Base-by-base conservation (phyloP, 345 rosid species). In the thale cress (Arabidopsis thaliana) region DNA sequence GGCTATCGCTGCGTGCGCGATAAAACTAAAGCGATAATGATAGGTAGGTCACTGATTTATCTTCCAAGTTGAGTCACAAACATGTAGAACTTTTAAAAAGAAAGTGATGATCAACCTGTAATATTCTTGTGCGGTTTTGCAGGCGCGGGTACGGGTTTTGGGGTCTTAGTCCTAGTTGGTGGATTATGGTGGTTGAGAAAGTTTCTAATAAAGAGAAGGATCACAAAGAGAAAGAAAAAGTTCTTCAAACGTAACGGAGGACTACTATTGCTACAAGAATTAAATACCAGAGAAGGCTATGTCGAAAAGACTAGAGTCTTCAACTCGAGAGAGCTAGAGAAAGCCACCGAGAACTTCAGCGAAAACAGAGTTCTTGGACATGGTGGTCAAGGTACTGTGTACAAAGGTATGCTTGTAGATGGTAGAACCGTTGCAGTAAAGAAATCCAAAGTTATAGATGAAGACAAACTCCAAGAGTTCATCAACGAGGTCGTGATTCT, bases 401-500 rank as follows among this genome's bases (percentile, higher is more conserved):
- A 73, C 79, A 80, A 82, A 44, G 87, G 87, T 20, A 65, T 72
- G 49, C 66, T 83, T 3, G 16, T 48, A 3, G 83, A 83, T 34
- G 71, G 76, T 25, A 75, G 16, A 6, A 34, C 69, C 0, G 79
- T 85, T 46, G 88, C 90, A 3, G 79, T 85, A 13, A 87, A 85
- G 71, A 85, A 85, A 66, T 82, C 87, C 1, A 83, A 73, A 67
- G 49, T 59, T 2, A 25, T 82, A n/a, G 83, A 87, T 22, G 69
- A 70, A 12, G 79, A 77, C 38, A 84, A 85, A 56, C 68, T 81
- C 1, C 79, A 82, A 55, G 86, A 81, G 66, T 87, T 85, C 71
- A 75, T 85, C 59, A 84, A 84, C 46, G 86, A 86, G 52, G 78
- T 86, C 1, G 40, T 73, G 9, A 83, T 86, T 4, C 82, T 86